phyloP scores from a whole-genome alignment of 345 rosid species.

The Turritis glabra region DNA sequence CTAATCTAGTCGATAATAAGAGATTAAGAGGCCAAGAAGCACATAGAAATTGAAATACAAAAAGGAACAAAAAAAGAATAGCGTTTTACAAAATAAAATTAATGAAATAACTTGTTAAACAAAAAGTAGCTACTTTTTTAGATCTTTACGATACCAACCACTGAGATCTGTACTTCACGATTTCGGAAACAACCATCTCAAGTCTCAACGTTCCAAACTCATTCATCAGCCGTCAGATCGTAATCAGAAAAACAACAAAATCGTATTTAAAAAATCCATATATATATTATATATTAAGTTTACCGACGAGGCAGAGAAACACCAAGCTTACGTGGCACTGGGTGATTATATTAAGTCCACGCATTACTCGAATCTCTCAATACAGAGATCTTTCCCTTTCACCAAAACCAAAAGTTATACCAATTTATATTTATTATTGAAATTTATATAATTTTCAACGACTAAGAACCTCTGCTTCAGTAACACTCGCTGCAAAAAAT shows the following conservation, averaged over 20 bases:
- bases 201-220: too few species aligned
- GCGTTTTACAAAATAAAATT: too few species aligned
- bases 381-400: constrained; percentile 4
- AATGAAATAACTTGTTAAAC: not conserved
- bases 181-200: not conserved
- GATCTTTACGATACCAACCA: not conserved
- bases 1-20: too few species aligned
- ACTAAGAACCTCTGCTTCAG: constrained; percentile 31
- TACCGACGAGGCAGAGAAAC: not conserved
- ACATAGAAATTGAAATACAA: too few species aligned
- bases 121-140: too few species aligned
- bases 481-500: not conserved
- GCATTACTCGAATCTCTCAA: not conserved
- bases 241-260: not conserved
- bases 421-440: too few species aligned
- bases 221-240: too few species aligned
- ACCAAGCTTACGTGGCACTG: not conserved
- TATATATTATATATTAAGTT: too few species aligned
- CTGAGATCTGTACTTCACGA: not conserved
- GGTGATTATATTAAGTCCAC: not conserved
- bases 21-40: too few species aligned
- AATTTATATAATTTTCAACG: constrained; percentile 14
- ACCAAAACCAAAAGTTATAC: not conserved
- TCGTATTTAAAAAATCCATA: not conserved
- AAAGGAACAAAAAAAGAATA: too few species aligned